Base-by-base conservation (phyloP, 1,139 yeast genomes). In the Geotrichum siamense region DNA sequence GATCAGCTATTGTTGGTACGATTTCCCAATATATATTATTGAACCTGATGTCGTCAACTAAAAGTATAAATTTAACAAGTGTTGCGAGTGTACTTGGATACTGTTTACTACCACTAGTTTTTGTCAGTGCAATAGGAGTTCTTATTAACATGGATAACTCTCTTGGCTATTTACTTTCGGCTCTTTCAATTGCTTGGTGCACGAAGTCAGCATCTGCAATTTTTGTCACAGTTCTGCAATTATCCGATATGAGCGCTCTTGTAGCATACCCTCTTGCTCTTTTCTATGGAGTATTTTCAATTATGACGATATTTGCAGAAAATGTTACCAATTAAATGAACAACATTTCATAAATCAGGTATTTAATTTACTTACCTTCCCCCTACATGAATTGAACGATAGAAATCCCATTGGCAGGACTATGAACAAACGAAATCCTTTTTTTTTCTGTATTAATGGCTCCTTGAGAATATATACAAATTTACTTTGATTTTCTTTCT, bases 51-150 rank as follows among this genome's bases (percentile, higher is more conserved):
- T 78, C 89, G 19, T 70, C 68, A 34, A 56, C 54, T 8, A 56
- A 59, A 32, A 53, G 75, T 43, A 74, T 84, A 46, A 93, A 82
- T 53, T 71, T 85, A 55, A 67, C 76, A 30, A 72, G 89, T 51
- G 82, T 94, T 0, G 94, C 96, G 9, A 83, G 94, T 5, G 95
- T 91, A 10, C 72, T 91, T 47, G 99, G 99, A 2, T 91, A 91
- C 66, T 89, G 97, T 59, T 70, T 93, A 57, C 69, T 91, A 48
- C 99, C 99, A 1, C 70, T 93, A 51, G 96, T 91, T 23, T 73
- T 82, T 43, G 71, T 86, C 32, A 78, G 94, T 55, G 82, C 81
- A 1, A 55, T 82, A 28, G 94, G 94, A 2, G 82, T 89, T 5
- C 71, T 82, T 42, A 55, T 76, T 12, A 72, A 79, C 5, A 70